Evolutionary conservation across 129 eudicot species (phyloP).

Genomic region (Dittrichia graveolens): DNA sequence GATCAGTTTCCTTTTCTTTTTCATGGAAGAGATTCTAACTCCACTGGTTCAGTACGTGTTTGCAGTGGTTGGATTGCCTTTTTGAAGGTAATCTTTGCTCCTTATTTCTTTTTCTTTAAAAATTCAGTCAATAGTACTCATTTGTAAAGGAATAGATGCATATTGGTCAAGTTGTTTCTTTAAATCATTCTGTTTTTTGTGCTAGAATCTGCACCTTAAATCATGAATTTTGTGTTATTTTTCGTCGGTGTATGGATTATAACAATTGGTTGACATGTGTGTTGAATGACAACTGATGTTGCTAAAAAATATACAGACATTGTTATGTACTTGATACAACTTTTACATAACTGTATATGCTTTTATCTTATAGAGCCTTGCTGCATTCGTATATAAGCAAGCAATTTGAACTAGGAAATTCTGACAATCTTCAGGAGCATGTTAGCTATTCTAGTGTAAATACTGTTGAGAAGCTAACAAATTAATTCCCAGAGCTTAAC

Average conservation of each 20-base stretch:
- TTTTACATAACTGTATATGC: not conserved
- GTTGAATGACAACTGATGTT: constrained; percentile 7
- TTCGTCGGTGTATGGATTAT: not conserved
- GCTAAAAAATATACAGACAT: constrained; percentile 14
- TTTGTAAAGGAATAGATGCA: not conserved
- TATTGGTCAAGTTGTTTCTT: not conserved
- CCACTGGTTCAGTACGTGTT: constrained; percentile 82
- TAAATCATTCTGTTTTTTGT: not conserved
- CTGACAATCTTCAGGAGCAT: constrained; percentile 63
- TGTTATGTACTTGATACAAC: not conserved
- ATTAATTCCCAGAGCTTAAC: constrained; percentile 25
- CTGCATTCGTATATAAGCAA: constrained; percentile 73
- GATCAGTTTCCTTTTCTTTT: constrained; percentile 9
- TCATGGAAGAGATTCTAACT: constrained; percentile 74
- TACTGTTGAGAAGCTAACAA: constrained; percentile 2
- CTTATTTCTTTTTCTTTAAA: constrained; percentile 7
- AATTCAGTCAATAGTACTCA: too few relatives aligned
- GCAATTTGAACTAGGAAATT: constrained; percentile 75
- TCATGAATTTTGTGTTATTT: constrained; percentile 1
- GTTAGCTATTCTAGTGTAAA: constrained; percentile 27
- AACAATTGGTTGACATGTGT: constrained; percentile 7
- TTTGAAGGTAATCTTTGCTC: constrained; percentile 57
- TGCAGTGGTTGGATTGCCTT: constrained; percentile 79
- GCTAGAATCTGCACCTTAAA: not conserved
- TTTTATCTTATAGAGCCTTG: constrained; percentile 61